phyloP scores from a whole-genome alignment of 306 rosid genomes.

The Vachellia pachyceras region DNA sequence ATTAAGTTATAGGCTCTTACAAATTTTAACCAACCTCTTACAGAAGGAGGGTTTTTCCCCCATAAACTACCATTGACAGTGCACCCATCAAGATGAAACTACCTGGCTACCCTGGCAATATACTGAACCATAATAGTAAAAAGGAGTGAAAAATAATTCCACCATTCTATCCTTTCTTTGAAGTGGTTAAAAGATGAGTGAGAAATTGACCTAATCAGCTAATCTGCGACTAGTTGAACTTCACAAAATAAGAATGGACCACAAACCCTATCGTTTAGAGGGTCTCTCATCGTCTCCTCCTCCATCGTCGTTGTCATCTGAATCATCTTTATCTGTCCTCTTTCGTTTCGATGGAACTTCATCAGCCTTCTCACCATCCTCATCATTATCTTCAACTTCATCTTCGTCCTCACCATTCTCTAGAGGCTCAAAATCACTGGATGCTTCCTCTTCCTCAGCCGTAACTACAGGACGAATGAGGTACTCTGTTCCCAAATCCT shows the following conservation, averaged over 20 bases:
- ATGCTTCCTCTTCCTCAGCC: slow-evolving; percentile 87
- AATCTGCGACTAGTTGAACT: slow-evolving; percentile 46
- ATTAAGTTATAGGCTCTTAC: slow-evolving; percentile 27
- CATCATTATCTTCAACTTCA: slow-evolving; percentile 44
- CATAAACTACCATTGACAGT: slow-evolving; percentile 36
- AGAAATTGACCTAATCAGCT: slow-evolving; percentile 43
- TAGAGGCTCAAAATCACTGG: slow-evolving; percentile 81
- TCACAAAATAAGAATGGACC: slow-evolving; percentile 45
- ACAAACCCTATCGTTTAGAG: slow-evolving; percentile 70
- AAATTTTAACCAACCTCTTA: slow-evolving; percentile 42
- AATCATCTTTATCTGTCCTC: slow-evolving; percentile 59
- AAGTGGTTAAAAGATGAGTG: slow-evolving; percentile 39
- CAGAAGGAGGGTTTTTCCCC: background rate
- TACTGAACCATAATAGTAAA: slow-evolving; percentile 49
- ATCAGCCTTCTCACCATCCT: slow-evolving; percentile 52
- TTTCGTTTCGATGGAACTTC: slow-evolving; percentile 76
- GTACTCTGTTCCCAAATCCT: slow-evolving; percentile 82
- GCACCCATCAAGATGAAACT: slow-evolving; percentile 43
- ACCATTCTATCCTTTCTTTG: slow-evolving; percentile 49
- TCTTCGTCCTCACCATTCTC: slow-evolving; percentile 77
- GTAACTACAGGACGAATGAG: slow-evolving; percentile 72
- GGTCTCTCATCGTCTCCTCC: slow-evolving; percentile 89
- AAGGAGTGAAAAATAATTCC: slow-evolving; percentile 41
- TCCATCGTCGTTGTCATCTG: slow-evolving; percentile 61
- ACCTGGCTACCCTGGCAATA: slow-evolving; percentile 44